Evolutionary conservation across 441 rosid genomes (phyloP).

Genomic region (Arabidopsis lyrata): DNA sequence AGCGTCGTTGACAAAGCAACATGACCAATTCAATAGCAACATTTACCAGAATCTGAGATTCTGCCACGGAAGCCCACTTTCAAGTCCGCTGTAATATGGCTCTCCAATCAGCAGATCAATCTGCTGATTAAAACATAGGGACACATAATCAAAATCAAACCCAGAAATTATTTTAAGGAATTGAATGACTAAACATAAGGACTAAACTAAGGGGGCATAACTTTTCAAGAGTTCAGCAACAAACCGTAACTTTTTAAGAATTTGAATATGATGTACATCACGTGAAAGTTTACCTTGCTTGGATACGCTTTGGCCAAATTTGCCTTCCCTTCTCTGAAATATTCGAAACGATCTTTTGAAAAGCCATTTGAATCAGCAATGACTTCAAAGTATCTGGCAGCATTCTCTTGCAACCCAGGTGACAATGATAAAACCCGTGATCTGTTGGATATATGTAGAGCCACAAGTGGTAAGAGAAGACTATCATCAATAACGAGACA

Average conservation of each 20-base stretch:
- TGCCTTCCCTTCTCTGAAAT: conserved; percentile 56
- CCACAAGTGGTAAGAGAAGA: conserved; percentile 65
- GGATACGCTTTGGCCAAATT: conserved; percentile 57
- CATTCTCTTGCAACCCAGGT: conserved; percentile 75
- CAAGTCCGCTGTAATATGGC: conserved; percentile 69
- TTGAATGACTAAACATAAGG: not conserved
- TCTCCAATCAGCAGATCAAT: conserved; percentile 89
- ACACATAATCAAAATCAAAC: conserved; percentile 24
- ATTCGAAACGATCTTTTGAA: conserved; percentile 58
- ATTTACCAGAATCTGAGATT: conserved; percentile 94
- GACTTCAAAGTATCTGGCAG: conserved; percentile 66
- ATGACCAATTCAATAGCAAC: conserved; percentile 19
- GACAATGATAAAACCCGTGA: conserved; percentile 67
- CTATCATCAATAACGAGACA: conserved; percentile 91
- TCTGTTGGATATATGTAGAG: conserved; percentile 59
- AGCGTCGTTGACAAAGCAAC: conserved; percentile 14
- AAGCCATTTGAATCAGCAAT: conserved; percentile 74
- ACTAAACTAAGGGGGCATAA: not conserved
- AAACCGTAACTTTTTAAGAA: conserved; percentile 10
- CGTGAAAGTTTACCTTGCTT: conserved; percentile 53
- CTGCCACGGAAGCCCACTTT: conserved; percentile 92
- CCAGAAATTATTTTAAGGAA: not conserved
- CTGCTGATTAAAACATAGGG: conserved; percentile 51
- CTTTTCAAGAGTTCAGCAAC: conserved; percentile 22
- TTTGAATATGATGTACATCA: conserved; percentile 1